Conservation (phyloP, 257 asterid species). For the Nyctanthes arbortristis region DNA sequence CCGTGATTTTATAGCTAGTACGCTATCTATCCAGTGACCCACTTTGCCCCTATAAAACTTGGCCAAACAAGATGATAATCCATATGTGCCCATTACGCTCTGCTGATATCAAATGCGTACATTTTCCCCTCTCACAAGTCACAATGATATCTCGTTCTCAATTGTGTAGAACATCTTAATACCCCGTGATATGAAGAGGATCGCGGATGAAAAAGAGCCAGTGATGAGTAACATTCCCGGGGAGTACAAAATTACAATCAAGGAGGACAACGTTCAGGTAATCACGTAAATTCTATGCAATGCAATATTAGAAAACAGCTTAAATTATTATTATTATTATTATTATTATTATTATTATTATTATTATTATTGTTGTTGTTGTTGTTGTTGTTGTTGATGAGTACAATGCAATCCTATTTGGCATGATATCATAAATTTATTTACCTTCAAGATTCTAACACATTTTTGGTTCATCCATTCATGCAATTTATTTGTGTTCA, state of each 20-base stretch:
- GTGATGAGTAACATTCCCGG: slow-evolving; percentile 8
- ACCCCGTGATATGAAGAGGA: slow-evolving; percentile 21
- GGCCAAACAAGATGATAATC: slow-evolving; percentile 4
- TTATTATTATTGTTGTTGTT: no score
- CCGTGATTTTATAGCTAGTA: no score
- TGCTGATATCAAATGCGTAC: not conserved
- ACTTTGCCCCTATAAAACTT: slow-evolving; percentile 11
- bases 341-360: no score
- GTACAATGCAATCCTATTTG: not conserved
- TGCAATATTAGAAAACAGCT: no score
- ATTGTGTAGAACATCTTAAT: slow-evolving; percentile 28
- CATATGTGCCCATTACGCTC: not conserved
- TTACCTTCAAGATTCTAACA: not conserved
- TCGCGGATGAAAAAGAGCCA: not conserved
- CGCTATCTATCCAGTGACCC: no score
- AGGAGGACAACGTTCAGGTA: slow-evolving; percentile 38
- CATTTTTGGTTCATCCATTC: not conserved
- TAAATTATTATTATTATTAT: no score
- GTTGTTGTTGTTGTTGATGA: no score
- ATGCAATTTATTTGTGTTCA: slow-evolving; percentile 17
- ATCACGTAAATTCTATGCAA: slow-evolving; percentile 9
- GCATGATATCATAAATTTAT: not conserved
- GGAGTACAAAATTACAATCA: slow-evolving; percentile 21
- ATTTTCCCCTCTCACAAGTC: not conserved
- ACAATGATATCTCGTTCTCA: not conserved